Base-by-base conservation (phyloP, 2,329 filamentous ascomycete species). In the Clathrospora elynae region DNA sequence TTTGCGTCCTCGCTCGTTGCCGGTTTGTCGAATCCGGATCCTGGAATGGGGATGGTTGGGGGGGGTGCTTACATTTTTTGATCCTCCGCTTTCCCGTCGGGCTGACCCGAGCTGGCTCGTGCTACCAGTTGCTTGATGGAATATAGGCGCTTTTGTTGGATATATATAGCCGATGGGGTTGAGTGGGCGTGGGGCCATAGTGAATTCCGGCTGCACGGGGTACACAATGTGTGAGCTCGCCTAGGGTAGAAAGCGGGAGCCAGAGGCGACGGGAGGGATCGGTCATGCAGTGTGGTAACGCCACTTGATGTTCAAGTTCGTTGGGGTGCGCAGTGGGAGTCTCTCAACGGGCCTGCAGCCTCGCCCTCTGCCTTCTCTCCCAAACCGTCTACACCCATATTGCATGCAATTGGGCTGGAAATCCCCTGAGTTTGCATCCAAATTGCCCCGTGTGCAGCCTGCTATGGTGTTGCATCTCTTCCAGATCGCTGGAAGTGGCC, bases 381-480 rank as follows among this genome's bases (percentile, higher is more conserved):
- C 6, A 19, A 19, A 28, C 18, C 16, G 14, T 9, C 9, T 36
- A n/a, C 28, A 33, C 18, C 23, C 31, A 25, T 17, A n/a, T 14
- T 24, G 18, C 6, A 26, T 17, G 16, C 2, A 12, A 9, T 25
- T 17, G 38, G 12, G 20, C n/a, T 10, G 18, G 11, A n/a, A 17
- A 17, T 13, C 3, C 10, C 24, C 4, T n/a, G 19, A 11, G 3
- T 13, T 16, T 23, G n/a, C 29, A 25, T 13, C 13, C 14, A 10
- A 23, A 33, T 24, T 16, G 16, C 18, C 18, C 23, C 10, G 20
- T 13, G 16, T 8, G 13, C 10, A 34, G 32, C 23, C 35, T 19
- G 23, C 20, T 13, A 8, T 29, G 23, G 33, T 46, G 33, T 19
- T 46, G 43, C 29, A 25, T 33, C 17, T 13, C 28, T 42, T 34